Evolutionary conservation across 352 stramenopile genomes (phyloP).

Genomic region (Globisporangium cystogenes): DNA sequence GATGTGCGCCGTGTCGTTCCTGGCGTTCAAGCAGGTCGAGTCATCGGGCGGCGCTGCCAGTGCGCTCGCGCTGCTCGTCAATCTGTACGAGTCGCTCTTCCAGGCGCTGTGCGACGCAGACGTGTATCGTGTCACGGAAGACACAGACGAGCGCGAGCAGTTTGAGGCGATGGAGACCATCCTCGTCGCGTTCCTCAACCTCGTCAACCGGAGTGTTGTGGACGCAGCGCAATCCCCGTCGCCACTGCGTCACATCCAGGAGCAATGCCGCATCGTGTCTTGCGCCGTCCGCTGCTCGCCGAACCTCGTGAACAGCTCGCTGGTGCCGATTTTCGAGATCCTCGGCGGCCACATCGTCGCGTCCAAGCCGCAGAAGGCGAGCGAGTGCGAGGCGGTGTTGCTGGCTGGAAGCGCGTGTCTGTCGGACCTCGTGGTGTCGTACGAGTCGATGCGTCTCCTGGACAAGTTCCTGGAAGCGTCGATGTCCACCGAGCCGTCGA

Average conservation of each 20-base stretch:
- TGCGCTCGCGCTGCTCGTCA: conserved; percentile 31
- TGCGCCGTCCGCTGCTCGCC: conserved; percentile 66
- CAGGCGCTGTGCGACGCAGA: conserved; percentile 55
- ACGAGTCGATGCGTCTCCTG: conserved; percentile 82
- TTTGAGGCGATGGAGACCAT: conserved; percentile 78
- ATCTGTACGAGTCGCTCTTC: conserved; percentile 60
- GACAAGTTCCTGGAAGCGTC: conserved; percentile 44
- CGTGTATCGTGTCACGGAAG: conserved; percentile 83
- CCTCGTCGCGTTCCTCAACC: conserved; percentile 41
- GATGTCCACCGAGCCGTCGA: conserved; percentile 20
- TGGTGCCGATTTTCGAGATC: conserved; percentile 56
- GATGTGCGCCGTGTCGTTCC: conserved; percentile 55
- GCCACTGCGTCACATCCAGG: conserved; percentile 9
- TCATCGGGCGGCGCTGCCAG: background rate
- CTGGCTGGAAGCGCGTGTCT: conserved; percentile 29
- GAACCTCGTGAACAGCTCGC: conserved; percentile 66
- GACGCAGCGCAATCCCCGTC: background rate
- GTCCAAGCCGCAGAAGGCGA: conserved; percentile 3
- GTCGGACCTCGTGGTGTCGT: conserved; percentile 58
- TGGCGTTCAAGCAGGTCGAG: conserved; percentile 23
- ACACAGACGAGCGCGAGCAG: conserved; percentile 75
- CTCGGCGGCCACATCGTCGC: conserved; percentile 25
- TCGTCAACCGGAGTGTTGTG: conserved; percentile 6
- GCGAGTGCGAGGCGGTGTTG: background rate
- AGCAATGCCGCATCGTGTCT: conserved; percentile 44